Base-by-base conservation (phyloP, 805 yeast species). In the Lipomyces spencermartinsiae region DNA sequence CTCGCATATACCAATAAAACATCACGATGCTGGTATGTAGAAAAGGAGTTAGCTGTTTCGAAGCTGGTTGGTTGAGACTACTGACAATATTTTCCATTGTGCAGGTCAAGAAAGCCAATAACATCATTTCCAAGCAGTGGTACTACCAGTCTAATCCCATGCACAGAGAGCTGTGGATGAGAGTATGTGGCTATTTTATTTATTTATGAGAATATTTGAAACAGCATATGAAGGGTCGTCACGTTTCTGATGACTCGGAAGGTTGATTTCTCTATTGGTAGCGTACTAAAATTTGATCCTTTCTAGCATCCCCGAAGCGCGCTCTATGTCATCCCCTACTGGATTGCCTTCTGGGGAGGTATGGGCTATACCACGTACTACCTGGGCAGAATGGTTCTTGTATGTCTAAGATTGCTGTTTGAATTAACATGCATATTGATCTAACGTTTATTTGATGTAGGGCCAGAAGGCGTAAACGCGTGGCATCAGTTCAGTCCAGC, bases 311-410 rank as follows among this genome's bases (percentile, higher is more conserved):
- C 74, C 33, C 58, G 73, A 43, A 64, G 73, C 61, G 22, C 66
- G 25, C 72, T 72, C 62, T 68, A 67, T 67, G 12, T 72, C 46
- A 31, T 66, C 39, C 74, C 74, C n/a, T 72, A 66, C 73, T 72
- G 73, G 73, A 63, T 65, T 55, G 65, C 67, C 33, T 72, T 72
- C 71, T 66, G 69, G 67, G 70, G 65, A 46, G 61, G 63, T n/a
- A 46, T 64, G 31, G 72, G 66, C 19, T 61, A 62, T 62, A 53
- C 71, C 29, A 8, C 37, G 43, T 69, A 64, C 68, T 66, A 63
- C 60, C 59, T 64, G 49, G 71, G 66, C 59, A 54, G 65, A 51
- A 59, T 69, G 71, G 65, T 49, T 63, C 35, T 69, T 29, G 72
- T 68, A 60, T 14, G 71, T 64, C 22, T 12, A 25, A 25, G 33